A percentile compares a stretch with the other conserved stretches of the same genome.
These are phyloP conservation scores for Odonthalia washingtoniensis DNA, from an alignment of 31 red algal species.

Conservation along the genomic window DNA sequence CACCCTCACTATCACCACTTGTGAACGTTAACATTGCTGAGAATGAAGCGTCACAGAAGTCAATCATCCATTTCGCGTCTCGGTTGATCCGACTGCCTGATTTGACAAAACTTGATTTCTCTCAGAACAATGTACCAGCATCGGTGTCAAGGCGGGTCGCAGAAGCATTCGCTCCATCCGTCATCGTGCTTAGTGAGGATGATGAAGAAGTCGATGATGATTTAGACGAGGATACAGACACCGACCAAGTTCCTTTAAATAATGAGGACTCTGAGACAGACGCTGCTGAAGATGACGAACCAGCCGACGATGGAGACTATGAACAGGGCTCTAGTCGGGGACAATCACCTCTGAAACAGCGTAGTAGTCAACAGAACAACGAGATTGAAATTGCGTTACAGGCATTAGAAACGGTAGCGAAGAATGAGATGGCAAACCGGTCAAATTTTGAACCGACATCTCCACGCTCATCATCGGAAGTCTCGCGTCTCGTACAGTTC, in stretches of 20 bases:
- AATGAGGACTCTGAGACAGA: neutral
- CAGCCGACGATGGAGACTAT: neutral
- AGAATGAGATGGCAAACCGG: neutral
- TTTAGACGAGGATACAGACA: neutral
- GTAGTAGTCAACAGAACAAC: too few species aligned
- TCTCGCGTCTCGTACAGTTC: neutral
- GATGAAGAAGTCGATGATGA: neutral
- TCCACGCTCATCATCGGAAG: neutral
- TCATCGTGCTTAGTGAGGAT: neutral
- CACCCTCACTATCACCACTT: neutral
- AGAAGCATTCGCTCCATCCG: neutral
- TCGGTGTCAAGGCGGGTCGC: neutral
- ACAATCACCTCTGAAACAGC: neutral
- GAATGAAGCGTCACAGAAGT: constrained; percentile 1
- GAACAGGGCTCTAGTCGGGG: neutral
- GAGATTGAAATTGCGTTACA: constrained; percentile 14
- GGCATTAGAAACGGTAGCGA: neutral
- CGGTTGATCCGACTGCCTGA: neutral
- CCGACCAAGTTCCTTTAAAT: too few species aligned
- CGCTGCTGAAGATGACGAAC: neutral
- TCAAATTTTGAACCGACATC: neutral
- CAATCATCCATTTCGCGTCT: constrained; percentile 15
- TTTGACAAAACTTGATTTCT: constrained; percentile 13
- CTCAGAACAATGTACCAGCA: neutral
- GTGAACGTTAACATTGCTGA: constrained; percentile 4